phyloP scores from a whole-genome alignment of 345 rosid species.

The Brassica carinata region DNA sequence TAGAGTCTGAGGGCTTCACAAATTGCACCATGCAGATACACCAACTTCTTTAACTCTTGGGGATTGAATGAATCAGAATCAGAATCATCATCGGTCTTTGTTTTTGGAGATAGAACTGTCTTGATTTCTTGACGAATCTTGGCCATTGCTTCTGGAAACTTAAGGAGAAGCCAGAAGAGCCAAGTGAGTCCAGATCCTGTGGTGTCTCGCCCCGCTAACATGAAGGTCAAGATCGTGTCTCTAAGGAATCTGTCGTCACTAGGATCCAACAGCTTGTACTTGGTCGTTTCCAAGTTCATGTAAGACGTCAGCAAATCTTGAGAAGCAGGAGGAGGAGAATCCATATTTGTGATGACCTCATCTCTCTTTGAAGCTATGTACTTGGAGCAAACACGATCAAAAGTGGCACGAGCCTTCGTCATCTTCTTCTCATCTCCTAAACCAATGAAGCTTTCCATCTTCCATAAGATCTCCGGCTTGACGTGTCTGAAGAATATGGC shows the following conservation, averaged over 20 bases:
- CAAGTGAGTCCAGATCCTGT: conserved; percentile 48
- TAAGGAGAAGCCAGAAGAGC: conserved; percentile 55
- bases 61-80: conserved; percentile 3
- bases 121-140: conserved; percentile 54
- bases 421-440: conserved; percentile 50
- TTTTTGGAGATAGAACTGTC: background rate
- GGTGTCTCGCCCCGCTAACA: conserved; percentile 63
- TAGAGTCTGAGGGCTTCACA: conserved; percentile 42
- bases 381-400: conserved; percentile 27
- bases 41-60: conserved; percentile 31
- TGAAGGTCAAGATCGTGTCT: conserved; percentile 53
- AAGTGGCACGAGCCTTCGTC: conserved; percentile 28
- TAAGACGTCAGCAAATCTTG: conserved; percentile 48
- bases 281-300: conserved; percentile 30
- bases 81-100: background rate
- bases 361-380: conserved; percentile 42
- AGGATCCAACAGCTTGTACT: conserved; percentile 28
- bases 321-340: background rate
- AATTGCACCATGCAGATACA: conserved; percentile 37
- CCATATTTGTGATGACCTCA: conserved; percentile 22
- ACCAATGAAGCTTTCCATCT: conserved; percentile 37
- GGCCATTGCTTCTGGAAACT: conserved; percentile 34
- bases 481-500: conserved; percentile 32
- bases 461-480: conserved; percentile 45
- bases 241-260: conserved; percentile 50